Base-by-base conservation (phyloP, 441 rosid genomes). In the California macrophylla region DNA sequence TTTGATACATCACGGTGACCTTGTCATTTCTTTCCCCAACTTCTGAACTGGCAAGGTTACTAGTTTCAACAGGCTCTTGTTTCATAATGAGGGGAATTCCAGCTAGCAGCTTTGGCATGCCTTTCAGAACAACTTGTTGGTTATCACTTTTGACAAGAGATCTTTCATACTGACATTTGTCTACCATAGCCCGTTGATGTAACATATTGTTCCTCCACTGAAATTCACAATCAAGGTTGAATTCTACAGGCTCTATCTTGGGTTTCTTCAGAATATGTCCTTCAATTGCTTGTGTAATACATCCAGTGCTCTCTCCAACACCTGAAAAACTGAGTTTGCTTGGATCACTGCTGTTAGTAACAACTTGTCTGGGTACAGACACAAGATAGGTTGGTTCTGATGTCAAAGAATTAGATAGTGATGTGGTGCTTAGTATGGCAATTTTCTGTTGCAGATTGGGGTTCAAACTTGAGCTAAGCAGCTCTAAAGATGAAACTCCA, bases 211-310 rank as follows among this genome's bases (percentile, higher is more conserved):
- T 71, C 32, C 54, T 72, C 67, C 58, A 28, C 15, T 8, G 71
- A 2, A 61, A 34, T 28, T 45, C 66, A 5, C 56, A 68, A 69
- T 60, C 62, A 64, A 18, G 70, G 62, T 64, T n/a, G 34, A 78
- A 69, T 13, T 74, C 72, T 28, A 26, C 2, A 16, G 73, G 74
- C 66, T 74, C 81, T 63, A 52, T 58, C 78, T 69, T 74, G 66
- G 78, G 81, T 15, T 62, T 66, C 74, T 75, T 72, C 30, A 66
- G 52, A 38, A 66, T 32, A 66, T 68, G 69, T 38, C 56, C 69
- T 47, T 71, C 65, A 70, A 32, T 32, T 30, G 64, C 72, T 64
- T 67, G 70, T 54, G 21, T 45, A 64, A 73, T 61, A 70, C 12
- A 29, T 67, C 47, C 66, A 23, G 36, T 26, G 24, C 13, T 64